These are phyloP conservation scores for Pythium insidiosum DNA, from an alignment of 352 stramenopile species.

Conservation along the genomic window DNA sequence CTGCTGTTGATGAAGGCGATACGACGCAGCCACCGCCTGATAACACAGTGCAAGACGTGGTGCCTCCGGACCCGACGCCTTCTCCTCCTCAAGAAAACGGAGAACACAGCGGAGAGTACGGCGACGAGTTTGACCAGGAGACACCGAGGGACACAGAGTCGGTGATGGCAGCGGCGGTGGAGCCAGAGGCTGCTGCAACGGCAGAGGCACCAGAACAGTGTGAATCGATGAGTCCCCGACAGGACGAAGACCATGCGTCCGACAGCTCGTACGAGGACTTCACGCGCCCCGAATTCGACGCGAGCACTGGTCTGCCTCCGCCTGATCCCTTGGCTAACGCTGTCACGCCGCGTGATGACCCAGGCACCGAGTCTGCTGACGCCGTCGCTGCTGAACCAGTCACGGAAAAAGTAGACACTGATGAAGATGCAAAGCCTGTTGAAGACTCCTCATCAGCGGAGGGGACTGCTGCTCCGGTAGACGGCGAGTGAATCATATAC, in stretches of 20 bases:
- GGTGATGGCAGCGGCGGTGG: too few species aligned
- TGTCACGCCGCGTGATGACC: too few species aligned
- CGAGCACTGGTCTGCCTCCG: slow-evolving; percentile 15
- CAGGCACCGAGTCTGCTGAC: background rate
- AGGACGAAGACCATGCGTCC: too few species aligned
- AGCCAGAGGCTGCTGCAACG: too few species aligned
- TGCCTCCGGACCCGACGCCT: background rate
- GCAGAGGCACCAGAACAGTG: too few species aligned
- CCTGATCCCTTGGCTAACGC: slow-evolving; percentile 10
- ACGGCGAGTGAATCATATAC: too few species aligned
- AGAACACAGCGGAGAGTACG: background rate
- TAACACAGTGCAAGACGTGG: background rate
- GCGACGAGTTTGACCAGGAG: slow-evolving; percentile 2
- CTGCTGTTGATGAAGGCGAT: background rate
- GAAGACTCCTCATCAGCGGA: too few species aligned
- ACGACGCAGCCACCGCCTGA: background rate
- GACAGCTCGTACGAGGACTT: too few species aligned
- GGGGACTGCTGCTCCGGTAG: too few species aligned
- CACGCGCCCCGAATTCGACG: slow-evolving; percentile 18
- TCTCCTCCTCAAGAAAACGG: background rate
- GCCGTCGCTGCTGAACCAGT: background rate
- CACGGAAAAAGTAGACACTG: background rate
- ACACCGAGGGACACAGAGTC: too few species aligned
- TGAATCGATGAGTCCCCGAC: too few species aligned
- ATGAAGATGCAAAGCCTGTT: background rate